Evolutionary conservation across 495 filamentous ascomycete species (phyloP), one percentile per base, ranked within the genome.

Genomic region (Polyplosphaeria fusca): DNA sequence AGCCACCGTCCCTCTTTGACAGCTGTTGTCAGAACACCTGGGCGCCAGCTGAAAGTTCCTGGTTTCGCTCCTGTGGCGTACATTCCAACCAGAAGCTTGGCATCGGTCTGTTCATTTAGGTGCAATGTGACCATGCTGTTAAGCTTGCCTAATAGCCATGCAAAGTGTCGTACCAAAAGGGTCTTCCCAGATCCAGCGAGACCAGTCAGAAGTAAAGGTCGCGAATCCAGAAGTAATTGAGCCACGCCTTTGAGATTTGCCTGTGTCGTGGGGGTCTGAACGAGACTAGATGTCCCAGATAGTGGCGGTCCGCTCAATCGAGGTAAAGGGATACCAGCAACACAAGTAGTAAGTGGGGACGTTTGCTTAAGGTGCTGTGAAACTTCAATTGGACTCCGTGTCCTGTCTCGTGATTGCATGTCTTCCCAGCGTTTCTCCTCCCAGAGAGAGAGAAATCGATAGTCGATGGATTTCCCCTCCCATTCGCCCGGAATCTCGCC

Each of bases 51-150:
- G 64, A 97, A 97, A 2, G 88, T 88, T 0, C 91, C 94, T 5
- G 89, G 88, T 40, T 84, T 86, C 23, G 79, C 73, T 14, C 86
- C 85, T n/a, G 89, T 90, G 5, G 91, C 85, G 70, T 99, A 96
- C 74, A 95, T 82, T 13, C 94, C 94, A 60, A 97, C 80, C 35
- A 99, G 81, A 70, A 93, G 85, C 65, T 96, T 99, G 0, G 90
- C 90, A 73, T 99, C 94, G 0, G 88, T 95, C 71, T 99, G 94
- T 69, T 96, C 94, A 64, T 96, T 96, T 25, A 99, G 77, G 67
- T 97, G 90, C 28, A 99, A 78, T 7, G 91, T 95, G 28, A 97
- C 82, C 81, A 97, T 86, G 37, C 82, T 81, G 22, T 80, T 74
- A 5, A 85, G 78, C 57, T 86, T 86, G 22, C 85, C 85, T 56